A percentile compares a stretch with the other conserved stretches of the same genome.
Conservation (phyloP, 1,139 yeast species). For the Geotrichum restrictum region DNA sequence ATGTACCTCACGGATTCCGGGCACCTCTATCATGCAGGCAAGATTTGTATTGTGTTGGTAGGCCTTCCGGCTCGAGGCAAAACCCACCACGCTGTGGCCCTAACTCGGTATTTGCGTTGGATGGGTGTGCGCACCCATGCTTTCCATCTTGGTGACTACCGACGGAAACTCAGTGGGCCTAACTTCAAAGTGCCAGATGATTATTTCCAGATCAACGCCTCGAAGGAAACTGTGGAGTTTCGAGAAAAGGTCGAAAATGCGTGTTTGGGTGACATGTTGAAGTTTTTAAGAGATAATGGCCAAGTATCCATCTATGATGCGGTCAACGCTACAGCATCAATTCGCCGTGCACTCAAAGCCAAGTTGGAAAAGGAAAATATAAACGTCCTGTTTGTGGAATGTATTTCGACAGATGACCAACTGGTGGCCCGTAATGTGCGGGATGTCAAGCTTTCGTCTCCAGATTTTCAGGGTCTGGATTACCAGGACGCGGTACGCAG, state of each 20-base stretch:
- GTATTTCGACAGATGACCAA: slow-evolving; percentile 69
- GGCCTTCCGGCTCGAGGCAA: slow-evolving; percentile 97
- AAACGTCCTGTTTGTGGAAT: slow-evolving; percentile 82
- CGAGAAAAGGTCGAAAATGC: slow-evolving; percentile 59
- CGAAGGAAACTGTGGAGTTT: slow-evolving; percentile 52
- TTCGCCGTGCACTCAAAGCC: slow-evolving; percentile 56
- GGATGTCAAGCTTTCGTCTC: slow-evolving; percentile 76
- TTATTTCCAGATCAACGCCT: slow-evolving; percentile 64
- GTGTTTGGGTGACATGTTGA: slow-evolving; percentile 65
- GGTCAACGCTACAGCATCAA: slow-evolving; percentile 73
- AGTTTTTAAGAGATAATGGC: slow-evolving; percentile 67
- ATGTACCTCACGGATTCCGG: slow-evolving; percentile 88
- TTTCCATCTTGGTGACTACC: slow-evolving; percentile 89
- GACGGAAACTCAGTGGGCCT: slow-evolving; percentile 53
- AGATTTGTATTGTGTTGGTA: slow-evolving; percentile 79
- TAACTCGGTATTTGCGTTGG: slow-evolving; percentile 88
- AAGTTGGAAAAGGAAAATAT: slow-evolving; percentile 47
- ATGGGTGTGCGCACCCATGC: slow-evolving; percentile 89
- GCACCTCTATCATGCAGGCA: slow-evolving; percentile 89
- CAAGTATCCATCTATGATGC: slow-evolving; percentile 97
- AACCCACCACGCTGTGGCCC: slow-evolving; percentile 85
- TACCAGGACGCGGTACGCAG: slow-evolving; percentile 42
- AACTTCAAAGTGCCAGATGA: slow-evolving; percentile 57
- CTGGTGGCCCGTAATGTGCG: slow-evolving; percentile 73
- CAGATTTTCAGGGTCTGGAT: slow-evolving; percentile 80